Evolutionary conservation across 164 flowering plant genomes (phyloP), one percentile per base, ranked within the genome.

Genomic region (Dillenia suffruticosa): DNA sequence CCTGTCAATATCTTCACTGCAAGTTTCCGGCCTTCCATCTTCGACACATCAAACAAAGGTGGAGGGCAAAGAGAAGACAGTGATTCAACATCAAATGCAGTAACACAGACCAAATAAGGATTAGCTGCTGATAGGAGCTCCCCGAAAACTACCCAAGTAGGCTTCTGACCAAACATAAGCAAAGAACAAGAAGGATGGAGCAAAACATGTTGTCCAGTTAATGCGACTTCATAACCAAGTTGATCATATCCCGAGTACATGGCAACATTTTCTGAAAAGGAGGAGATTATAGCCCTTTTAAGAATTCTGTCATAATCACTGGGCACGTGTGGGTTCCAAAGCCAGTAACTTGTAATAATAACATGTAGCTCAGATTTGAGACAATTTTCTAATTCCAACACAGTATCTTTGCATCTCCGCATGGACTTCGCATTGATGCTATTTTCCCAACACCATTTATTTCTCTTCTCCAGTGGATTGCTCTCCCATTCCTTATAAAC

Each of bases 111-210:
- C 76, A 95, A 72, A 79, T 89, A 92, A 54, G 85, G 74, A 66
- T 66, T 77, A 43, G 85, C 63, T 5, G 71, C 54, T 19, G 96
- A 86, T 10, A 95, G 61, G 13, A 95, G 65, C 59, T 95, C 97
- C 48, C 87, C 82, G 70, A 89, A 95, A 50, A 90, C 95, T 10
- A 95, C 94, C 97, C 99, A 95, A 51, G 62, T 63, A 45, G 99
- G 97, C 72, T 74, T 85, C 68, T 83, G 77, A 63, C 80, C 77
- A 68, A 86, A 95, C 47, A 75, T 63, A 8, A 81, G 72, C 72
- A 95, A 73, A 2, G 99, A 95, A 82, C 96, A 86, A 4, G 97
- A 81, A 56, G 97, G 97, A 77, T 95, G 99, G 12, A 95, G 80
- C 70, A 72, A 84, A 46, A 87, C 82, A 73, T 82, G 75, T 51